These are phyloP conservation scores for Globisporangium heterothallicum DNA, from an alignment of 352 stramenopile species.

Conservation along the genomic window DNA sequence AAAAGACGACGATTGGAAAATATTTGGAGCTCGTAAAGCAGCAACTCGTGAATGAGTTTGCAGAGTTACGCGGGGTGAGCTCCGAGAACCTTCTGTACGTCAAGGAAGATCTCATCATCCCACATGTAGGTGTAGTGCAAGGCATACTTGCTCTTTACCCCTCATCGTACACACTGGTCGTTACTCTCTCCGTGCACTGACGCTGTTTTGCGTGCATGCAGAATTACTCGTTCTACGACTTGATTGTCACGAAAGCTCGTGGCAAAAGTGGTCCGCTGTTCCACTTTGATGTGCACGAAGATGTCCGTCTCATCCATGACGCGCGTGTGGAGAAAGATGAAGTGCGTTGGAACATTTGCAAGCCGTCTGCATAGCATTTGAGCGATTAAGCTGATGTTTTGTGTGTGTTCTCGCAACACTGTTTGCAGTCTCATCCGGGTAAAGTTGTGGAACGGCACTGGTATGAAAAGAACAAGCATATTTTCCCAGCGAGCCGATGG, in stretches of 20 bases:
- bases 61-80: constrained; percentile 87
- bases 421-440: constrained; percentile 91
- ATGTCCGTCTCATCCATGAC: constrained; percentile 91
- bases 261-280: constrained; percentile 97
- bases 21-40: constrained; percentile 85
- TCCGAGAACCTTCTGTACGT: constrained; percentile 96
- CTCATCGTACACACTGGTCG: background rate
- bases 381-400: background rate
- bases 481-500: constrained; percentile 98
- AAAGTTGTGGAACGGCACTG: constrained; percentile 97
- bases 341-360: constrained; percentile 17
- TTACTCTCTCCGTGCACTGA: constrained; percentile 2
- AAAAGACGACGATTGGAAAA: constrained; percentile 90
- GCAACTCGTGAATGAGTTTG: constrained; percentile 91
- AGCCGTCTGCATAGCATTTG: background rate
- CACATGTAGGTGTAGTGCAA: constrained; percentile 80
- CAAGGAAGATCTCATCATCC: constrained; percentile 98
- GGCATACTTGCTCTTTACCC: too few relatives aligned
- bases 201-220: constrained; percentile 19
- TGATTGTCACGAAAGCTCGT: constrained; percentile 96
- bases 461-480: constrained; percentile 99
- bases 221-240: constrained; percentile 98
- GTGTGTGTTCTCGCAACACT: too few relatives aligned
- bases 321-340: constrained; percentile 96
- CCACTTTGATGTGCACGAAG: constrained; percentile 96